Base-by-base conservation (phyloP, 768 basidiomycete genomes). In the Amanita exitialis region DNA sequence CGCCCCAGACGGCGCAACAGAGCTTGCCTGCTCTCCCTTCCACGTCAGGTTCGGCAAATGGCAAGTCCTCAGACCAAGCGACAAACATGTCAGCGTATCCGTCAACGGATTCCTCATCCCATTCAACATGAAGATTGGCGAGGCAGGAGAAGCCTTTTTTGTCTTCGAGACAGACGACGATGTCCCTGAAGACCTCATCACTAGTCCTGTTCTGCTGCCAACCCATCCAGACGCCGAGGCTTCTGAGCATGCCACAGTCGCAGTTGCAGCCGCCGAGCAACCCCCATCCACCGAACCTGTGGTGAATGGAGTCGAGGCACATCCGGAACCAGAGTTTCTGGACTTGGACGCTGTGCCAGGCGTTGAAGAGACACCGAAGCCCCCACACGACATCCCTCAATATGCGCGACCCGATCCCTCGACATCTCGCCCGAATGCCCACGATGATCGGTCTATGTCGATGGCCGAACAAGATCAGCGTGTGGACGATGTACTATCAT, bases 141-240 rank as follows among this genome's bases (percentile, higher is more conserved):
- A 98, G 53, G 92, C 96, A 1, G 96, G 96, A 4, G 96, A 99
- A 68, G 96, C 94, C 0, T 99, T 98, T 75, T 98, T 98, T 61
- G 87, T 99, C 36, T 91, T 98, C 57, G 95, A 99, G 67, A 97
- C 95, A 0, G 90, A 94, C 36, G 90, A 85, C 35, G 92, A 97
- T 53, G 83, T 98, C 27, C 95, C 96, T 3, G 86, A 80, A 43
- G 89, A 93, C 63, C 80, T 99, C 54, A 86, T 93, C 56, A 99
- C 96, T 0, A 91, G 88, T 67, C 96, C 96, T 21, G 70, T 99
- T 20, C 78, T 95, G 12, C 73, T 82, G 54, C 79, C 86, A 7
- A 83, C 82, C 2, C 69, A 70, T 23, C 72, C 71, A 3, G 72
- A 73, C 35, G 62, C 67, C 32, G 58, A 59, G 36, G 39, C 47